Percentiles rank a stretch among this genome's conserved stretches.
These are phyloP conservation scores for Gomphus sp. DNA, from an alignment of 1,284 basidiomycete species.

Conservation along the genomic window DNA sequence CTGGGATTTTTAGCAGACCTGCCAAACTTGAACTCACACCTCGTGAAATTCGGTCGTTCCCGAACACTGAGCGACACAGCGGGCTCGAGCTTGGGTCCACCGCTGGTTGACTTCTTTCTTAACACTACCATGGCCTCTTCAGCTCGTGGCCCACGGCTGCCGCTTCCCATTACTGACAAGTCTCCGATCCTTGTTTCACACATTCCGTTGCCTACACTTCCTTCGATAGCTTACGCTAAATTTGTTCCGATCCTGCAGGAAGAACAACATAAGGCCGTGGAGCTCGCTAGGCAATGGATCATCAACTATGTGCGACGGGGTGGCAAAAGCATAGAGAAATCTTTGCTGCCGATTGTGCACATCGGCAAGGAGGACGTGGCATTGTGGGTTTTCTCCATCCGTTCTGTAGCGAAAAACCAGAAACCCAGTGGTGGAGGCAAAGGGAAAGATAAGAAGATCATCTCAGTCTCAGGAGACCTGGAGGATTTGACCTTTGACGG, in stretches of 20 bases:
- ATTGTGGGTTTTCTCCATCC: slow-evolving; percentile 7
- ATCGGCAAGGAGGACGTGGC: background rate
- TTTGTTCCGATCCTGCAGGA: background rate
- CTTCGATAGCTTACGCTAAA: slow-evolving; percentile 6
- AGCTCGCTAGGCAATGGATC: slow-evolving; percentile 5
- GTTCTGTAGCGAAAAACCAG: background rate
- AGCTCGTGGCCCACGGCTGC: background rate
- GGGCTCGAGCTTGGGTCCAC: background rate
- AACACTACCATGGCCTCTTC: background rate
- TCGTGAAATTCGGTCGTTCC: background rate
- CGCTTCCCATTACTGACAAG: background rate
- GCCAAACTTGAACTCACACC: background rate
- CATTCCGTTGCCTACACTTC: background rate
- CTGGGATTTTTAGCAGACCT: background rate
- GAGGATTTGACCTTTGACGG: slow-evolving; percentile 1
- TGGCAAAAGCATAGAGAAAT: background rate
- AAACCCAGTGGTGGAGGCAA: background rate
- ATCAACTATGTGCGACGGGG: background rate
- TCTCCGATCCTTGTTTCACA: slow-evolving; percentile 1
- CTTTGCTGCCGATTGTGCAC: slow-evolving; percentile 4
- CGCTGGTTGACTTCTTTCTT: background rate
- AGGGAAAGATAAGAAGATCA: slow-evolving; percentile 1
- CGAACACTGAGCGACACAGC: background rate
- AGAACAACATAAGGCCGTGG: slow-evolving; percentile 4
- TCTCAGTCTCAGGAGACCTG: background rate